A percentile compares a stretch with the other conserved stretches of the same genome.
Conservation (phyloP, 495 filamentous ascomycete species). For the Xylaria palmicola region DNA sequence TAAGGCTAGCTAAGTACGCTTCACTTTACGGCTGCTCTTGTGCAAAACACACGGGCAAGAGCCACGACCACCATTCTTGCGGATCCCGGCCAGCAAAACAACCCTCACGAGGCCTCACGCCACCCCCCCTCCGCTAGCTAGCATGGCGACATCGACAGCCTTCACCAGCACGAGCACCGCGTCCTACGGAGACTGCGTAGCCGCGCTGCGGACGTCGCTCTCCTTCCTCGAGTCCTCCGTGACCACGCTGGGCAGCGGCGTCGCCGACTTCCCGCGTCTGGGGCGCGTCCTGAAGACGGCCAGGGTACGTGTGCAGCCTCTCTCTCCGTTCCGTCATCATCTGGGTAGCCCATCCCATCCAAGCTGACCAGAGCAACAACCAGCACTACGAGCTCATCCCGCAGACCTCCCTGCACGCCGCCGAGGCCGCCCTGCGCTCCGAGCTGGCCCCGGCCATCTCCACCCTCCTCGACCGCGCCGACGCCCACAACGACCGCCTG, state of each 20-base stretch:
- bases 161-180: conserved; percentile 13
- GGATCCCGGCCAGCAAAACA: neutral
- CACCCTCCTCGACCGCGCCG: conserved; percentile 47
- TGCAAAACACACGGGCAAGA: neutral
- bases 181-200: conserved; percentile 46
- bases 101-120: neutral
- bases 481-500: conserved; percentile 45
- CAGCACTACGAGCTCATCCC: conserved; percentile 55
- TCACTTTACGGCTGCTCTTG: neutral
- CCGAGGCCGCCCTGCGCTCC: conserved; percentile 49
- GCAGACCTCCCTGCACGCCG: conserved; percentile 46
- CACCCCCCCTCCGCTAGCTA: neutral
- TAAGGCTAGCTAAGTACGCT: too few relatives aligned
- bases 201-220: conserved; percentile 49
- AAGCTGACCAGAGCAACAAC: neutral
- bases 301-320: conserved; percentile 33
- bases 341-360: neutral
- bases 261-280: conserved; percentile 49
- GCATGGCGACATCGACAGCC: neutral
- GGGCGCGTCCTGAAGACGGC: conserved; percentile 47
- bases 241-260: conserved; percentile 41
- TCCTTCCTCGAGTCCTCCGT: conserved; percentile 53
- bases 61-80: neutral
- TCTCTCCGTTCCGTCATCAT: neutral
- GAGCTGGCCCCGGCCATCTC: conserved; percentile 49